Evolutionary conservation across 2,329 filamentous ascomycete species (phyloP).

Genomic region (Drechslerella dactyloides): DNA sequence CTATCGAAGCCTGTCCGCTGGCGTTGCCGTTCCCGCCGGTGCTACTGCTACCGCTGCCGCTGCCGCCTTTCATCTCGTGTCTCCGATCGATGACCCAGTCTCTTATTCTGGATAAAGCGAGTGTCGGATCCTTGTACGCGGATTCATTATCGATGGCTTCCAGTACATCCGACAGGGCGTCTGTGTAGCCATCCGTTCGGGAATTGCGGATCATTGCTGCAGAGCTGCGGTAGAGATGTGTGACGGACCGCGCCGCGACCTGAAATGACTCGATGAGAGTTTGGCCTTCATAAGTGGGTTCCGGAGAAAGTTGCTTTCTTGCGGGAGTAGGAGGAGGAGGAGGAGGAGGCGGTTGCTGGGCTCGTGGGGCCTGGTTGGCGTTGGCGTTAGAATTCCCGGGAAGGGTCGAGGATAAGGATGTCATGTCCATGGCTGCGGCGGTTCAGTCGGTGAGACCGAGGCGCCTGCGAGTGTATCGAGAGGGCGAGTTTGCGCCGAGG

Average conservation of each 20-base stretch:
- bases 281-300: slow-evolving; percentile 31
- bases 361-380: slow-evolving; percentile 8
- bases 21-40: slow-evolving; percentile 6
- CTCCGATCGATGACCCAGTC: slow-evolving; percentile 49
- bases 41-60: not conserved
- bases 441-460: not conserved
- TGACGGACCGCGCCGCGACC: slow-evolving; percentile 45
- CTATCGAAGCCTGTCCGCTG: slow-evolving; percentile 18
- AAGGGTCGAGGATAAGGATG: slow-evolving; percentile 45
- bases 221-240: slow-evolving; percentile 44
- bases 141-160: slow-evolving; percentile 48
- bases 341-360: slow-evolving; percentile 8
- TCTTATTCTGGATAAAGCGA: slow-evolving; percentile 49
- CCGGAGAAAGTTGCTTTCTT: slow-evolving; percentile 37
- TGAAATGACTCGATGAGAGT: slow-evolving; percentile 45
- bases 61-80: slow-evolving; percentile 36
- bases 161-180: slow-evolving; percentile 45
- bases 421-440: slow-evolving; percentile 42
- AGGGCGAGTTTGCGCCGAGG: no score
- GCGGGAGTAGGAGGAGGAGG: no score
- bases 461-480: not conserved
- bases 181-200: slow-evolving; percentile 44
- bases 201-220: slow-evolving; percentile 38
- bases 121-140: slow-evolving; percentile 39
- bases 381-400: slow-evolving; percentile 21